Evolutionary conservation across 108 stramenopile genomes (phyloP).

Genomic region (Cyclotella sp.): DNA sequence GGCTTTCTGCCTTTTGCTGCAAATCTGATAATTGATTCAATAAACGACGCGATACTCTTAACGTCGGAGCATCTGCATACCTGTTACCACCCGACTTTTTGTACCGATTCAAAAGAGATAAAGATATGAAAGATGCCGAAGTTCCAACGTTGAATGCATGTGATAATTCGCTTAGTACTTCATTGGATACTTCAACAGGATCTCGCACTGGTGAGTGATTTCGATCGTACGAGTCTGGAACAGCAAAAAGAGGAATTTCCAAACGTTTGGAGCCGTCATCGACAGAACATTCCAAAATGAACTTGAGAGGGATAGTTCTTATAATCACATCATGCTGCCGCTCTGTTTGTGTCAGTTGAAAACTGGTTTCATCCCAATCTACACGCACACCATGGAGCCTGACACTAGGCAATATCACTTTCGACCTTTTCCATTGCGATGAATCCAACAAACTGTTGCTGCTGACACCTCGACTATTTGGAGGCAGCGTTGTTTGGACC

Average conservation of each 20-base stretch:
- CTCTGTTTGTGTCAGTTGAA: not conserved
- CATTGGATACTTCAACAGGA: conserved; percentile 33
- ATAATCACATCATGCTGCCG: not conserved
- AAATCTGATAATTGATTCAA: conserved; percentile 20
- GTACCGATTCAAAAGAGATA: conserved; percentile 44
- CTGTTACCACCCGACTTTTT: conserved; percentile 13
- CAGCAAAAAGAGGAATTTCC: conserved; percentile 42
- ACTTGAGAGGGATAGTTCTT: conserved; percentile 38
- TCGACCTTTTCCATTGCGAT: conserved; percentile 32
- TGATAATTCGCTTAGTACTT: conserved; percentile 38
- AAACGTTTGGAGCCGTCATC: conserved; percentile 37
- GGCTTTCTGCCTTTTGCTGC: conserved; percentile 23
- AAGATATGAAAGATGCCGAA: conserved; percentile 42
- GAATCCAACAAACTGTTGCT: conserved; percentile 22
- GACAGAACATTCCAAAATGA: conserved; percentile 44
- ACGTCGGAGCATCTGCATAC: conserved; percentile 13
- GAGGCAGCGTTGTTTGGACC: conserved; percentile 34
- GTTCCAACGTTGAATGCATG: conserved; percentile 40
- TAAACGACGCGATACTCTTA: conserved; percentile 22
- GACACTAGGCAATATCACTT: conserved; percentile 37
- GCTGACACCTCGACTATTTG: not conserved
- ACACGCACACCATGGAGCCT: conserved; percentile 44
- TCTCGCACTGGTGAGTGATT: not conserved
- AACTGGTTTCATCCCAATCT: conserved; percentile 18
- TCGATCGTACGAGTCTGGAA: conserved; percentile 11